Evolutionary conservation across 1,284 basidiomycete genomes (phyloP).

Genomic region (Sutorius eximius): DNA sequence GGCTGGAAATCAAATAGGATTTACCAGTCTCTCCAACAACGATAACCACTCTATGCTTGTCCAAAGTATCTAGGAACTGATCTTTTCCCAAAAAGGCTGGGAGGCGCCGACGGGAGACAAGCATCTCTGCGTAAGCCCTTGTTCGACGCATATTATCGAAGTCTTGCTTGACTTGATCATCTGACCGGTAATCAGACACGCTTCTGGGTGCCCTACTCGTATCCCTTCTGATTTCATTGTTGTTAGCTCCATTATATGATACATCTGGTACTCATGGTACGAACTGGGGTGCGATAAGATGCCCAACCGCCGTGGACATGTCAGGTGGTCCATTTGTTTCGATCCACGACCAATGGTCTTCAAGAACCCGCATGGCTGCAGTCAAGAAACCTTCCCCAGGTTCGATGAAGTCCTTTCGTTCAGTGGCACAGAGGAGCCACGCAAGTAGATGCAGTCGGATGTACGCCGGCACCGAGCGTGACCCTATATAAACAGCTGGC

Average conservation of each 20-base stretch:
- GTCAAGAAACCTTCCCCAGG: constrained; percentile 73
- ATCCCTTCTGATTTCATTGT: background rate
- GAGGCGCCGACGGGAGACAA: constrained; percentile 59
- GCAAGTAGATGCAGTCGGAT: constrained; percentile 83
- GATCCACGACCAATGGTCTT: constrained; percentile 65
- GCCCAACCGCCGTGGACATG: constrained; percentile 59
- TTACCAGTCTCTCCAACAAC: constrained; percentile 83
- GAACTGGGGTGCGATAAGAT: constrained; percentile 8
- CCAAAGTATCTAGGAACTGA: constrained; percentile 63
- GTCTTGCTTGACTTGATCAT: constrained; percentile 54
- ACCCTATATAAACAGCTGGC: constrained; percentile 79
- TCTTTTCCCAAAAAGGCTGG: constrained; percentile 73
- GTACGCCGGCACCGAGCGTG: constrained; percentile 74
- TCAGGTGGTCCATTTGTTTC: constrained; percentile 74
- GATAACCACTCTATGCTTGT: constrained; percentile 68
- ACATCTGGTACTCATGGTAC: background rate
- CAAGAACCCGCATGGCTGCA: constrained; percentile 73
- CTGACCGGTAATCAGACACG: constrained; percentile 45
- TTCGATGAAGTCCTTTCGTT: constrained; percentile 59
- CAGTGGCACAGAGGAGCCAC: constrained; percentile 55
- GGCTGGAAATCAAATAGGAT: background rate
- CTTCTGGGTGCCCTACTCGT: constrained; percentile 15
- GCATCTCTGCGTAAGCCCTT: constrained; percentile 58
- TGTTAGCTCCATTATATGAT: background rate
- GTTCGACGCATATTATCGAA: constrained; percentile 51